Conservation (phyloP, 306 rosid species). For the Luffa acutangula region DNA sequence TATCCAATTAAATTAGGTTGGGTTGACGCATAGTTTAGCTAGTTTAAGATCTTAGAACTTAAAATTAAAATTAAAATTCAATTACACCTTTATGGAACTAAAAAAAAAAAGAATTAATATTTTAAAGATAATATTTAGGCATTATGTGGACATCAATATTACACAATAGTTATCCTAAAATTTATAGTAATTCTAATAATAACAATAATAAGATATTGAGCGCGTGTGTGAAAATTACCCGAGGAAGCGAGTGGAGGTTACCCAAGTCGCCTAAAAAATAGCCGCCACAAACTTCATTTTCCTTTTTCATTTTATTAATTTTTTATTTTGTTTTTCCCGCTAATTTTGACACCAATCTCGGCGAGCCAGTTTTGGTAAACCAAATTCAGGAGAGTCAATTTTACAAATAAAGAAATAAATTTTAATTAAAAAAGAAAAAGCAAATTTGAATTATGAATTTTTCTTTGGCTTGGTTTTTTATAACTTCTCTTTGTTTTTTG, state of each 20-base stretch:
- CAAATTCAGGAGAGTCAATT: neutral
- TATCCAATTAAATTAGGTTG: too few relatives aligned
- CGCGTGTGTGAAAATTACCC: neutral
- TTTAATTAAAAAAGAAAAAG: neutral
- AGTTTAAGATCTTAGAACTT: too few relatives aligned
- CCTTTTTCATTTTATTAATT: neutral
- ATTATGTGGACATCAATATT: neutral
- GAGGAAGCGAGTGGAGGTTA: neutral
- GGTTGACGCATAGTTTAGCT: too few relatives aligned
- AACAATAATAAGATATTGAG: neutral
- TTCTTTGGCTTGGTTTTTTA: too few relatives aligned
- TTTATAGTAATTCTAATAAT: neutral
- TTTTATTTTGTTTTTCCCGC: neutral
- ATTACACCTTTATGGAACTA: too few relatives aligned
- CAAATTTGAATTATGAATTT: neutral
- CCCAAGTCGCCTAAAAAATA: neutral
- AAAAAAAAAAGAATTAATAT: too few relatives aligned
- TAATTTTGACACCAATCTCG: constrained; percentile 5
- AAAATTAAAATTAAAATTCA: too few relatives aligned
- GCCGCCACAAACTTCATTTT: neutral
- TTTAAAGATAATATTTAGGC: too few relatives aligned
- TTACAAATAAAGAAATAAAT: neutral
- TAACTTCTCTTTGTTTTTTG: too few relatives aligned
- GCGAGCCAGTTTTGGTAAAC: neutral
- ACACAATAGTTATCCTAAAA: neutral